A percentile compares a stretch with the other conserved stretches of the same genome.
Conservation (phyloP, 2,329 filamentous ascomycete genomes). For the Talaromyces sp. region DNA sequence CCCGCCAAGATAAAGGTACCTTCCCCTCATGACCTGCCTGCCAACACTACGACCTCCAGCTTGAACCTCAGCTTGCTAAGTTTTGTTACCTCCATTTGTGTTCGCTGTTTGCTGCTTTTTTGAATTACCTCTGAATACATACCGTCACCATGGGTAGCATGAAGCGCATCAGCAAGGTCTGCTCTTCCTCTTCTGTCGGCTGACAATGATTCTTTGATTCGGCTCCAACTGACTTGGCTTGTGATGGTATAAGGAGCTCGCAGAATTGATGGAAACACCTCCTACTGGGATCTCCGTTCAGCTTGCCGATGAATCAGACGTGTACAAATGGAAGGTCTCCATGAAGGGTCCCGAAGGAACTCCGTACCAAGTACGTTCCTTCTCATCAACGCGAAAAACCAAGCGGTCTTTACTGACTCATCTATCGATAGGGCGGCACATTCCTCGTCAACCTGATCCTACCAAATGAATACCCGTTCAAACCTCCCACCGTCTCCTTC, state of each 20-base stretch:
- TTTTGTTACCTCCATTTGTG: neutral
- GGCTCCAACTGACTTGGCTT: neutral
- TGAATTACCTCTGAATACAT: neutral
- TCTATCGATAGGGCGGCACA: constrained; percentile 55
- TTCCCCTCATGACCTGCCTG: constrained; percentile 2
- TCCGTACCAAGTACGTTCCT: constrained; percentile 58
- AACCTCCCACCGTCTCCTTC: constrained; percentile 75
- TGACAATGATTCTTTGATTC: neutral
- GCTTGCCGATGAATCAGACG: constrained; percentile 59
- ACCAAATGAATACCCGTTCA: constrained; percentile 83
- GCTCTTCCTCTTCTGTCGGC: neutral
- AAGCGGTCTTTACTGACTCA: neutral
- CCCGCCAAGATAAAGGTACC: constrained; percentile 16
- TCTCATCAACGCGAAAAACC: neutral
- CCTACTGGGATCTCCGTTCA: constrained; percentile 55
- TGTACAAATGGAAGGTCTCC: constrained; percentile 64
- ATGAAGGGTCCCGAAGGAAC: constrained; percentile 64
- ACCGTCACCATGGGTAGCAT: constrained; percentile 38
- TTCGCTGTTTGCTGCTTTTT: neutral
- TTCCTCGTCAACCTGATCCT: constrained; percentile 72
- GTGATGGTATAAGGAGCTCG: constrained; percentile 51
- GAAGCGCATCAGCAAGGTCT: constrained; percentile 47
- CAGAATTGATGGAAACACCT: constrained; percentile 55
- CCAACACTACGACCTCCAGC: neutral
- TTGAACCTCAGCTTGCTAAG: neutral